Evolutionary conservation across 139 green algal genomes (phyloP), one percentile per base, ranked within the genome.

Genomic region (Micractinium sp.): DNA sequence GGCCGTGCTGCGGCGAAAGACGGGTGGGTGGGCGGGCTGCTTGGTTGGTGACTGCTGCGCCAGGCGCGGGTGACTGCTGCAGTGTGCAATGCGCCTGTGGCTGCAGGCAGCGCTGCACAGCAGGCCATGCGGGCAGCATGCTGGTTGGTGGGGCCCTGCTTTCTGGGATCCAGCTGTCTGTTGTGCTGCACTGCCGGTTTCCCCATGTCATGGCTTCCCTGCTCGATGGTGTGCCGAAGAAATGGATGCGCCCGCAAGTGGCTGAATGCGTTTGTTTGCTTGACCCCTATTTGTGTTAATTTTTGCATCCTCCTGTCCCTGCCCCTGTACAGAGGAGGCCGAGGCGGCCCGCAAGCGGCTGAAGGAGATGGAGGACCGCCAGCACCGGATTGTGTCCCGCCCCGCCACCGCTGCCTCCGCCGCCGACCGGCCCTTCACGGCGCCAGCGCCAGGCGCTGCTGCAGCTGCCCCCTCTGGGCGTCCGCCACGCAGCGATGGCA

Each of bases 1-100:
- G 87, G 95, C 95, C 19, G 97, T 99, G 86, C 90, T 99, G 77
- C 94, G 97, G 79, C 94, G 97, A 74, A 99, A 99, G 94, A 98
- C 95, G 53, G 86, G 77, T 89, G 74, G 15, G 73, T 39, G 47
- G 31, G 27, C 27, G 69, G 69, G 69, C 29, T 35, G 69, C 69
- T 38, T 1, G 7, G 20, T 73, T 29, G 63, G 63, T 2, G 7
- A 73, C 63, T 29, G 22, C 2, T 20, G 63, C 12, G 63, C 63
- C 47, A 56, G 47, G 47, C 47, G 47, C 7, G 47, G 47, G 47
- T 56, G 47, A 56, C 47, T 56, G 7, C 63, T 16, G 60, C 60
- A 23, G 60, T 67, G 60, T 67, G 60, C 60, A 67, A 23, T 14
- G 20, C 4, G 22, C 20, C 63, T 71, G 63, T 71, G 20, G 60